phyloP scores from a whole-genome alignment of 768 basidiomycete genomes.

The Phaffia tasmanica region DNA sequence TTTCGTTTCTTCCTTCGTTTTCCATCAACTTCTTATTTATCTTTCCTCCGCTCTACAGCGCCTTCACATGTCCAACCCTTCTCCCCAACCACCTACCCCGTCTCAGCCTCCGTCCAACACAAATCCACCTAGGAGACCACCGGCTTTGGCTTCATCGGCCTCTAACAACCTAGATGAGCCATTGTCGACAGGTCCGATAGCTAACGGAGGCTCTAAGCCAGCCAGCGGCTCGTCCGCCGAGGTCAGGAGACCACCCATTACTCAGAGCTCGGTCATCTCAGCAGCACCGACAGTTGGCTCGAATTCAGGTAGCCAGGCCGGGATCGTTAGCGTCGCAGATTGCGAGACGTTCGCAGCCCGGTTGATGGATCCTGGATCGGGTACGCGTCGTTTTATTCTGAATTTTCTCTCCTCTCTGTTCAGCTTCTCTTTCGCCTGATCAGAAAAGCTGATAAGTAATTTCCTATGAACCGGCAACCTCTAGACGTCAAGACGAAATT shows the following conservation, averaged over 20 bases:
- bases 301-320: not conserved
- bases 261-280: not conserved
- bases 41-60: no score
- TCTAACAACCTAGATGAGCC: not conserved
- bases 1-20: no score
- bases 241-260: not conserved
- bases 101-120: no score
- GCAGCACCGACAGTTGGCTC: not conserved
- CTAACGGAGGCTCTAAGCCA: not conserved
- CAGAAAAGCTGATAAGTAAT: not conserved
- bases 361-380: constrained; percentile 32
- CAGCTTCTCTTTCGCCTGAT: constrained; percentile 1
- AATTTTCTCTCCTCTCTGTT: not conserved
- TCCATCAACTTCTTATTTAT: no score
- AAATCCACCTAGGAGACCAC: not conserved
- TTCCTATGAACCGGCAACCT: not conserved
- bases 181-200: not conserved
- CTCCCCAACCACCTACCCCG: not conserved
- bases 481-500: constrained; percentile 24
- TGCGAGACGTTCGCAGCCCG: constrained; percentile 35
- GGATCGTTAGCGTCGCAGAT: constrained; percentile 27
- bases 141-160: not conserved
- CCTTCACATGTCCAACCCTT: not conserved
- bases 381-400: constrained; percentile 22
- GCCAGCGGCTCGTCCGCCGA: not conserved